Evolutionary conservation across 2,329 filamentous ascomycete species (phyloP).

Genomic region (Aulographum hederae): DNA sequence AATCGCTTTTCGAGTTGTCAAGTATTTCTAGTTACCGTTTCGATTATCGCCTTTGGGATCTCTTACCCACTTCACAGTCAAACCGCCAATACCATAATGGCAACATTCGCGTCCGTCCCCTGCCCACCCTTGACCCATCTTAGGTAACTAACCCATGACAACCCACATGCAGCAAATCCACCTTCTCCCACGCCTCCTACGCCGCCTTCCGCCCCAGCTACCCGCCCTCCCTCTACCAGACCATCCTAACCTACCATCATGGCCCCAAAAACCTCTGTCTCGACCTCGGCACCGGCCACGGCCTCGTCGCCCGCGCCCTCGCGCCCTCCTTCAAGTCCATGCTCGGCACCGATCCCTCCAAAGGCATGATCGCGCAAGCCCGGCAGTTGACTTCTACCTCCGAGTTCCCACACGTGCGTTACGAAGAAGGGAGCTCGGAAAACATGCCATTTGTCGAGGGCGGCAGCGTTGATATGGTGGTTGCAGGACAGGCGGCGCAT

Average conservation of each 20-base stretch:
- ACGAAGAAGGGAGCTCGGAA: constrained; percentile 34
- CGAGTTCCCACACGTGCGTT: constrained; percentile 25
- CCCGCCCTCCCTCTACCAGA: constrained; percentile 34
- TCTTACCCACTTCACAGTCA: too few relatives aligned
- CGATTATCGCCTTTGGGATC: too few relatives aligned
- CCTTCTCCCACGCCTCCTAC: constrained; percentile 39
- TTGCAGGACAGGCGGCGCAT: constrained; percentile 40
- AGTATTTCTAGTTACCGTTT: too few relatives aligned
- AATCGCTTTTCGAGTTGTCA: too few relatives aligned
- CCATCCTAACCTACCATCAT: constrained; percentile 35
- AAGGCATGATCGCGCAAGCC: constrained; percentile 31
- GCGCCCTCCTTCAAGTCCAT: constrained; percentile 32
- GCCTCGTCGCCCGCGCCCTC: constrained; percentile 35
- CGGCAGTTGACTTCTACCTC: constrained; percentile 6
- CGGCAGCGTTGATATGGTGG: constrained; percentile 31
- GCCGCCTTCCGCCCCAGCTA: constrained; percentile 42
- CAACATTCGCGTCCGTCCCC: constrained; percentile 28
- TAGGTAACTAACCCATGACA: constrained; percentile 1
- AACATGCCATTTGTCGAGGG: constrained; percentile 31
- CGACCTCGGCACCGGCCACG: constrained; percentile 48
- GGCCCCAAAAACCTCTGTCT: constrained; percentile 21
- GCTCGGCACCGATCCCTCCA: constrained; percentile 38
- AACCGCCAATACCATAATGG: too few relatives aligned
- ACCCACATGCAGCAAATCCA: constrained; percentile 26
- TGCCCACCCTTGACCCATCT: constrained; percentile 2